These are phyloP conservation scores for Epichloe hybrida DNA, from an alignment of 2,329 filamentous ascomycete species.

Conservation along the genomic window DNA sequence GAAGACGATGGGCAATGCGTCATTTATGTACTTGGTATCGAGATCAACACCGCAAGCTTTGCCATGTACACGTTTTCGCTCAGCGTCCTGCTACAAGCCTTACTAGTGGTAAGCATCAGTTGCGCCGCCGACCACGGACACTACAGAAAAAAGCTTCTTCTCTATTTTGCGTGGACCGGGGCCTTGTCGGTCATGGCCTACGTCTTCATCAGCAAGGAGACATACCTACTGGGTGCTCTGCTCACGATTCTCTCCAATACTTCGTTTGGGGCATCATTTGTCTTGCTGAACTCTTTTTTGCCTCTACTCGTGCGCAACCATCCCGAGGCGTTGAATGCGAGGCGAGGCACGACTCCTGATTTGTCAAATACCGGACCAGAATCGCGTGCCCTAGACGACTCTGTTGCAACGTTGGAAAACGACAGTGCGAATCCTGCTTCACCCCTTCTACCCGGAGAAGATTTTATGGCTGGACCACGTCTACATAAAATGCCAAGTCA, in stretches of 20 bases:
- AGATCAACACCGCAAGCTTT: constrained; percentile 93
- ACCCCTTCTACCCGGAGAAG: constrained; percentile 28
- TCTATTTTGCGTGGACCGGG: constrained; percentile 74
- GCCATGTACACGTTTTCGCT: constrained; percentile 97
- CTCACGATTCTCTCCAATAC: constrained; percentile 86
- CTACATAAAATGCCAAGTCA: constrained; percentile 27
- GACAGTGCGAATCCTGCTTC: constrained; percentile 29
- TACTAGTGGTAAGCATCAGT: constrained; percentile 91
- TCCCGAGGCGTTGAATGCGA: constrained; percentile 31
- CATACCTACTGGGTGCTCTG: constrained; percentile 70
- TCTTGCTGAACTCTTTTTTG: constrained; percentile 88
- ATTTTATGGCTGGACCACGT: constrained; percentile 11
- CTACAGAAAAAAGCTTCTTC: constrained; percentile 76
- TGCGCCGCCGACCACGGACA: constrained; percentile 89
- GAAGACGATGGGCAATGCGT: constrained; percentile 58
- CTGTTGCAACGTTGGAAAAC: constrained; percentile 16
- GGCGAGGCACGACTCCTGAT: constrained; percentile 16
- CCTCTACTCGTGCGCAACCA: constrained; percentile 84
- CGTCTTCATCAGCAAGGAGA: constrained; percentile 57
- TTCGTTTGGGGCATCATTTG: constrained; percentile 88
- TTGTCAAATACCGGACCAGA: constrained; percentile 19
- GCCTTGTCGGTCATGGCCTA: constrained; percentile 79
- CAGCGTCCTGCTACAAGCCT: constrained; percentile 75
- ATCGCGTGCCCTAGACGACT: constrained; percentile 21
- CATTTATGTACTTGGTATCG: constrained; percentile 64